Conservation (phyloP, 1,284 basidiomycete genomes). For the Vanrija humicola region DNA sequence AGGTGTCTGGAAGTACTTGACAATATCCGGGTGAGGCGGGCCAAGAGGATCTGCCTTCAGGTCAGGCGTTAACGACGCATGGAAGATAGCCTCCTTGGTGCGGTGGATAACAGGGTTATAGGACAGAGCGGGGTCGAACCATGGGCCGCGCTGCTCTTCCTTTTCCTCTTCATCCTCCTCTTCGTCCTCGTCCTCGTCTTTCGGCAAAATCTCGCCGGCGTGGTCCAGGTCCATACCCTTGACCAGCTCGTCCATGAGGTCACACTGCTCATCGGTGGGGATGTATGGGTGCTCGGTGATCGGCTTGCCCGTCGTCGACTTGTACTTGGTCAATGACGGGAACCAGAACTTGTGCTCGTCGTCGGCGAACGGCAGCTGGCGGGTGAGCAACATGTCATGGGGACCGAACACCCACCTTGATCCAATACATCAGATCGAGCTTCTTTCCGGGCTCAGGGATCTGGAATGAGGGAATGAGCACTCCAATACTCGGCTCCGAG, state of each 20-base stretch:
- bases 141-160: constrained; percentile 49
- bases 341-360: constrained; percentile 85
- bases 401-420: constrained; percentile 56
- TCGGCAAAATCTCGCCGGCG: constrained; percentile 21
- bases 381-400: constrained; percentile 1
- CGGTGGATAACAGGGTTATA: constrained; percentile 89
- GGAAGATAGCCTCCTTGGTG: constrained; percentile 86
- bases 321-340: constrained; percentile 69
- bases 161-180: constrained; percentile 10
- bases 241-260: constrained; percentile 80
- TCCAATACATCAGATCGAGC: constrained; percentile 76
- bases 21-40: constrained; percentile 75
- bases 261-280: constrained; percentile 72
- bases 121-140: constrained; percentile 72
- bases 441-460: constrained; percentile 48
- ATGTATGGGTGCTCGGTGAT: constrained; percentile 74
- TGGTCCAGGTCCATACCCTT: constrained; percentile 78
- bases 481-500: constrained; percentile 78
- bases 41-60: constrained; percentile 69
- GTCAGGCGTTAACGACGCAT: constrained; percentile 72
- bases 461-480: constrained; percentile 57
- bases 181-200: constrained; percentile 14
- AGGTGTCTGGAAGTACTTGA: constrained; percentile 79
- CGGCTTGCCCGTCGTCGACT: constrained; percentile 69
- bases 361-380: constrained; percentile 87